Base-by-base conservation (phyloP, 192 early-diverging fungal species). In the Coemansia sp. region DNA sequence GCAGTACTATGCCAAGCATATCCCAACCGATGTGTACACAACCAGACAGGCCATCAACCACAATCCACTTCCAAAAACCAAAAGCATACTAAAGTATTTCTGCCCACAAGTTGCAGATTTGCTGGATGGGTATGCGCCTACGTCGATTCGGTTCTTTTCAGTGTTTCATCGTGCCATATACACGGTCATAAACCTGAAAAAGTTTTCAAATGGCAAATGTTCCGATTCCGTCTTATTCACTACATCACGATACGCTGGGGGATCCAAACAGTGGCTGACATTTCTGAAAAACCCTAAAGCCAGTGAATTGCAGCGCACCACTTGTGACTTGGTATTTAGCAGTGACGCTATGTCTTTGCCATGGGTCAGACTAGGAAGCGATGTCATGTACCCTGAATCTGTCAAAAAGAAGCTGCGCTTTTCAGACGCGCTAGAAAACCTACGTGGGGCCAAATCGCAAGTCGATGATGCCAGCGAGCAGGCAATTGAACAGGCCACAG, bases 181-280 rank as follows among this genome's bases (percentile, higher is more conserved):
- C 40, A 67, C 74, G 12, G 58, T 20, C 20, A 70, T 67, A 39
- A 63, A 48, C 55, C 58, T 77, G 36, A 50, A 63, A 55, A 58
- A 59, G 36, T 51, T 42, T 20, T 47, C 55, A 7, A 39, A 56
- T 33, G 66, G 59, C 2, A 53, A 21, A 14, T 69, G 72, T 62
- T 58, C 59, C 0, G 67, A 69, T 38, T 36, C 55, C 0, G 53
- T 39, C 12, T 28, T 33, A 15, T 45, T 67, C 21, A 46, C 50
- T 11, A 67, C 68, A 19, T 51, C 56, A 8, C 64, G 74, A 6
- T 67, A 70, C 33, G 57, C 57, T 0, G 62, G 68, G 21, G 68
- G 64, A 8, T 59, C 64, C 19, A 66, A 67, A 45, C 64, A 70
- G 21, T 78, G 74, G 74, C 39, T 78, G 7, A 38, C 39, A 15